A percentile compares a stretch with the other conserved stretches of the same genome.
phyloP scores from a whole-genome alignment of 1,139 yeast genomes.

The Diutina rugosa region DNA sequence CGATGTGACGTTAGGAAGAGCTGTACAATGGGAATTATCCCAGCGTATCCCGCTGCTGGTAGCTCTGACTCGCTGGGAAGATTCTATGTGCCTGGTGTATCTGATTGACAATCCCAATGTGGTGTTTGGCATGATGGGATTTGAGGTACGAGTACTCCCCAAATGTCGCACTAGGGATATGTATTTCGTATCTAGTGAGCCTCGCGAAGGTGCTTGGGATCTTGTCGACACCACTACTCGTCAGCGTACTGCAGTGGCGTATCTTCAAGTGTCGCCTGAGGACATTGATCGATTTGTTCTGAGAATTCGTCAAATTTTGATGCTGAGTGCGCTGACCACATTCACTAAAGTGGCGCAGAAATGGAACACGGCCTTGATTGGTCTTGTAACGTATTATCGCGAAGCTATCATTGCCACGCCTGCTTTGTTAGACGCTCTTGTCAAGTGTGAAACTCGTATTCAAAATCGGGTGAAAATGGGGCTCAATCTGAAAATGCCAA shows the following conservation, averaged over 20 bases:
- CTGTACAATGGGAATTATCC: conserved; percentile 83
- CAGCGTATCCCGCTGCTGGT: conserved; percentile 70
- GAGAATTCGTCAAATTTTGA: conserved; percentile 76
- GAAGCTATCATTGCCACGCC: conserved; percentile 89
- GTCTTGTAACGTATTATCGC: conserved; percentile 79
- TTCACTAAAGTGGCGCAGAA: conserved; percentile 90
- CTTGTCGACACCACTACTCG: conserved; percentile 57
- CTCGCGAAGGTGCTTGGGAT: conserved; percentile 82
- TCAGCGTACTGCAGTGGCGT: conserved; percentile 86
- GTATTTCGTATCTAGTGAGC: conserved; percentile 17
- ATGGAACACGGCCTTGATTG: conserved; percentile 89
- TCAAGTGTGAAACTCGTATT: conserved; percentile 84
- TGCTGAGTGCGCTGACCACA: conserved; percentile 94
- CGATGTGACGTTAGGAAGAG: conserved; percentile 87
- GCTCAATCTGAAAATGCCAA: conserved; percentile 94
- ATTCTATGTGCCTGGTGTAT: conserved; percentile 76
- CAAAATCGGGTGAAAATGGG: conserved; percentile 95
- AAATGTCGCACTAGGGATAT: conserved; percentile 43
- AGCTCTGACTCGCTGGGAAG: conserved; percentile 68
- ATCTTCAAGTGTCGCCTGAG: conserved; percentile 66
- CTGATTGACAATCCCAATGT: conserved; percentile 83
- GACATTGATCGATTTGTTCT: conserved; percentile 75
- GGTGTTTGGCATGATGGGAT: conserved; percentile 86
- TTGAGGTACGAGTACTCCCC: conserved; percentile 84
- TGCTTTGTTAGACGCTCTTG: conserved; percentile 64